phyloP scores from a whole-genome alignment of 352 stramenopile genomes.

The Pythium aristosporum region DNA sequence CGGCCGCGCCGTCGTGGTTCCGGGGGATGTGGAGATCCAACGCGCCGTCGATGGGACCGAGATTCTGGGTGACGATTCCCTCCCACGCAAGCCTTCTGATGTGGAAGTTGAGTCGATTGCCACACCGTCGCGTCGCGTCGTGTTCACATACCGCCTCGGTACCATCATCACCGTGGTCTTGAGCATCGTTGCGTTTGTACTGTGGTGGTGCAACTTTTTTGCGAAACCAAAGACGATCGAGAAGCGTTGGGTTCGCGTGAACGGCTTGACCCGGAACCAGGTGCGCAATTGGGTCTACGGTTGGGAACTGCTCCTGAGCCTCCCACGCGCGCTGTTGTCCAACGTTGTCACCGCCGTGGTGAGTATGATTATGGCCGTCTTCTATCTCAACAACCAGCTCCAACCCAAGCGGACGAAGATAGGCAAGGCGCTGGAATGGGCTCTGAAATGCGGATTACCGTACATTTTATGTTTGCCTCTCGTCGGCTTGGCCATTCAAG shows the following conservation, averaged over 20 bases:
- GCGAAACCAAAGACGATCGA: neutral
- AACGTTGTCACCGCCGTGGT: neutral
- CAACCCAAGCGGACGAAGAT: neutral
- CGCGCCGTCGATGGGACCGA: neutral
- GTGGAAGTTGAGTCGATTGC: neutral
- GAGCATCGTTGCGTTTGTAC: neutral
- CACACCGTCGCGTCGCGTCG: neutral
- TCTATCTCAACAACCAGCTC: conserved; percentile 1
- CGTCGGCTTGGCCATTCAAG: neutral
- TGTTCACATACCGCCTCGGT: neutral
- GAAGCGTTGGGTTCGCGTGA: neutral
- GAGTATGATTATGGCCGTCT: neutral
- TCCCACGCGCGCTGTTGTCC: neutral
- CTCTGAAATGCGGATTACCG: neutral
- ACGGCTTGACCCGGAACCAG: neutral
- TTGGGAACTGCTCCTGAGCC: neutral
- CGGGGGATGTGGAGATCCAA: no score
- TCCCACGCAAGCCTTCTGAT: neutral
- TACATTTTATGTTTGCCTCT: conserved; percentile 4
- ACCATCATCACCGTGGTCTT: neutral
- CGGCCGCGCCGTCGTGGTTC: no score
- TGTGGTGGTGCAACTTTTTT: neutral
- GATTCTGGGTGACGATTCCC: neutral
- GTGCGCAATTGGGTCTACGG: neutral
- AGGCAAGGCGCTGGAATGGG: neutral